Base-by-base conservation (phyloP, 768 basidiomycete genomes). In the Boletus huronensis region DNA sequence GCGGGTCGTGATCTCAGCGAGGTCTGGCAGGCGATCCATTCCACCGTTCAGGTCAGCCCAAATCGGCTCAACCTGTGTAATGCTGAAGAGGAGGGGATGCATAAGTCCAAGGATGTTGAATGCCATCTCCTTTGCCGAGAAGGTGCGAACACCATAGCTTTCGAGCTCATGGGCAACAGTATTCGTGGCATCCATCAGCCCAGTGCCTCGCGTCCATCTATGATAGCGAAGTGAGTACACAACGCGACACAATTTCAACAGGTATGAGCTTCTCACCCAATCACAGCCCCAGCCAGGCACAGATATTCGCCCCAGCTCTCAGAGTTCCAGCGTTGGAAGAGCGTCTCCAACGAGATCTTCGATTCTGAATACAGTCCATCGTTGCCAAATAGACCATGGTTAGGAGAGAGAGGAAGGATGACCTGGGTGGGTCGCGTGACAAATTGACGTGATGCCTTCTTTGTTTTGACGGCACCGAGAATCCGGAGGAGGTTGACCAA, bases 291-390 rank as follows among this genome's bases (percentile, higher is more conserved):
- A 42, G 95, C 95, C 49, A 99, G 82, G 74, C 97, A 97, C 31
- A 99, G 82, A 70, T 99, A 98, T 74, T 98, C 95, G 55, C 96
- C 96, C 97, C 97, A 99, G 71, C 91, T 94, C 72, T 99, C 97
- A 1, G 96, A 95, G 51, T 77, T 85, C 97, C 97, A 99, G 36
- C 97, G 85, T 71, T 96, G 90, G 88, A 99, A 99, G 17, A 99
- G 78, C 0, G 96, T 98, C 76, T 99, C 97, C 48, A 99, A 77
- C 5, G 95, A 92, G 58, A 98, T 95, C 82, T 99, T 98, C 10
- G 93, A 96, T 74, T 99, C 97, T 1, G 94, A 93, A 71, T 99
- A 99, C 38, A 99, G 78, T 52, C 97, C 96, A 65, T 98, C 97
- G 65, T 95, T 97, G 26, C 97, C 97, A 71, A 99, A 98, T 34